A percentile compares a stretch with the other conserved stretches of the same genome.
These are phyloP conservation scores for Pythium rhizo-oryzae DNA, from an alignment of 352 stramenopile species.

Conservation along the genomic window DNA sequence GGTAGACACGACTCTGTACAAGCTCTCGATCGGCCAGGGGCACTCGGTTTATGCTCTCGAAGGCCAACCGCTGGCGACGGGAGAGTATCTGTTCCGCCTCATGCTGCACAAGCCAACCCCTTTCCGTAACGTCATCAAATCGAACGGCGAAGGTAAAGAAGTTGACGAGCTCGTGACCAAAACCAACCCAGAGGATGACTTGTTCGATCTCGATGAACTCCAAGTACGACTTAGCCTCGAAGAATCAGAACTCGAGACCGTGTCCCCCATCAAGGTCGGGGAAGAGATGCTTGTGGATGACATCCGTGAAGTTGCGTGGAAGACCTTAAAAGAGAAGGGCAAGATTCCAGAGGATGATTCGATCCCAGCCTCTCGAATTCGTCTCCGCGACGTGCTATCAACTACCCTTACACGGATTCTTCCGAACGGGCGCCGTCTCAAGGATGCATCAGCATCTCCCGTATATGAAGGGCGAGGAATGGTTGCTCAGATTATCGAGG, in stretches of 20 bases:
- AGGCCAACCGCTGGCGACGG: conserved; percentile 62
- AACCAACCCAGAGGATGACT: conserved; percentile 25
- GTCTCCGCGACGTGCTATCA: conserved; percentile 68
- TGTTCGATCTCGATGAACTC: conserved; percentile 70
- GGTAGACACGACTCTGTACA: conserved; percentile 74
- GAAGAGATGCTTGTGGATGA: conserved; percentile 77
- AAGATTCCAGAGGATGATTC: conserved; percentile 36
- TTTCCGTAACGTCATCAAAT: not conserved
- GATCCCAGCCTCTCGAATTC: conserved; percentile 44
- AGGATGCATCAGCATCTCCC: conserved; percentile 67
- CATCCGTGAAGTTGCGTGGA: conserved; percentile 57
- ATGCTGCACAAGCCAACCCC: conserved; percentile 50
- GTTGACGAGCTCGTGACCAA: conserved; percentile 26
- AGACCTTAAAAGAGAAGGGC: conserved; percentile 45
- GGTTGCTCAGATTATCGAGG: conserved; percentile 62
- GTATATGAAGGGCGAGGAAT: conserved; percentile 83
- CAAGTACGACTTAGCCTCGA: conserved; percentile 52
- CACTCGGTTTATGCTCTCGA: conserved; percentile 68
- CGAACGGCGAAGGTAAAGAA: not conserved
- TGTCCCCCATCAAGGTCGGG: conserved; percentile 71
- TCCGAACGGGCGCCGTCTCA: conserved; percentile 58
- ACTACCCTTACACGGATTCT: conserved; percentile 71
- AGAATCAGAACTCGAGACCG: conserved; percentile 52
- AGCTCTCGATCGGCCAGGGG: conserved; percentile 73
- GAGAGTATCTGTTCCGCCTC: conserved; percentile 80